Percentiles rank a stretch among this genome's conserved stretches.
phyloP scores from a whole-genome alignment of 805 yeast genomes.

The Pichia heedii region DNA sequence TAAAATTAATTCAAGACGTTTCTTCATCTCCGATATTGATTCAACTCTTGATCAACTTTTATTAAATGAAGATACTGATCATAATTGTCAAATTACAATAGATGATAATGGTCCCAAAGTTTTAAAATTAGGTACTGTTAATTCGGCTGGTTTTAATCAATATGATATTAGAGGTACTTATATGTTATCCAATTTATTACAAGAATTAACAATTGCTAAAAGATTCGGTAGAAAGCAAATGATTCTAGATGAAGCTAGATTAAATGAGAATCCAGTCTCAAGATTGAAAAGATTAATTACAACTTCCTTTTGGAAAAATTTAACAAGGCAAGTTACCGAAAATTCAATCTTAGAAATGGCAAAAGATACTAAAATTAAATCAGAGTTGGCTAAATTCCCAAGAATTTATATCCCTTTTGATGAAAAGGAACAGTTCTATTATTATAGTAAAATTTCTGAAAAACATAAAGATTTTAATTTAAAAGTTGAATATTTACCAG shows the following conservation, averaged over 20 bases:
- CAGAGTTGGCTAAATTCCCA: conserved; percentile 54
- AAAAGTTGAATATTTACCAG: conserved; percentile 72
- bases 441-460: conserved; percentile 45
- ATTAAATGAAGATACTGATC: conserved; percentile 76
- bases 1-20: conserved; percentile 33
- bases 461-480: conserved; percentile 47
- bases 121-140: conserved; percentile 71
- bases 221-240: conserved; percentile 69
- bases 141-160: conserved; percentile 71
- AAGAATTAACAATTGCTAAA: conserved; percentile 82
- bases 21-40: conserved; percentile 69
- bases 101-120: conserved; percentile 82
- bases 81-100: conserved; percentile 73
- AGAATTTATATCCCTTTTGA: conserved; percentile 69
- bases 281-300: conserved; percentile 66
- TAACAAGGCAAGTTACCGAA: conserved; percentile 64
- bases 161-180: conserved; percentile 79
- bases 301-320: conserved; percentile 69
- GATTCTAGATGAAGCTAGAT: conserved; percentile 71
- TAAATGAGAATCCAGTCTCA: conserved; percentile 80
- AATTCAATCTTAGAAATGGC: conserved; percentile 62
- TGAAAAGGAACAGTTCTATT: conserved; percentile 65
- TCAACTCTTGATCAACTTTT: conserved; percentile 60
- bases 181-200: conserved; percentile 76
- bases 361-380: conserved; percentile 62